Base-by-base conservation (phyloP, 495 filamentous ascomycete genomes). In the Hypoxylon lenormandii region DNA sequence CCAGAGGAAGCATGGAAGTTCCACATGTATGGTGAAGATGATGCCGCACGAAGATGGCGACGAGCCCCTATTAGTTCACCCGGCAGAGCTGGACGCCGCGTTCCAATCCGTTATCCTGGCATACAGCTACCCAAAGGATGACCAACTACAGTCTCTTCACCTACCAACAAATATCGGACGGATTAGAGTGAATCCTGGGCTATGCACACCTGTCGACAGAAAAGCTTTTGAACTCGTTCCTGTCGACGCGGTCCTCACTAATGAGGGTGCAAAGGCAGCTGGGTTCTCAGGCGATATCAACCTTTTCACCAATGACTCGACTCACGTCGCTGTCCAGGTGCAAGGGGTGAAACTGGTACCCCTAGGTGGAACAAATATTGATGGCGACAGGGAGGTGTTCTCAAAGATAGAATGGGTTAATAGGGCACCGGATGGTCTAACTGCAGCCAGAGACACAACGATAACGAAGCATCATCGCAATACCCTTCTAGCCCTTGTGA, bases 91-190 rank as follows among this genome's bases (percentile, higher is more conserved):
- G n/a, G n/a, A n/a, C n/a, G n/a, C n/a, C n/a, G n/a, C n/a, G n/a
- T n/a, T n/a, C n/a, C n/a, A n/a, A n/a, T n/a, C n/a, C n/a, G n/a
- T n/a, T n/a, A n/a, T n/a, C n/a, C 49, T 79, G 0, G 80, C 82
- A 0, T 80, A 76, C 58, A 76, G 66, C 19, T 78, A 65, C 50
- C 78, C 78, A 30, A 61, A 66, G 15, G 80, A 82, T 56, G 73
- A 65, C 5, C 18, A 55, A 4, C 66, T 81, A 3, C 67, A 71
- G 49, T 48, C 63, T 5, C 21, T 78, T 4, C 70, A 73, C 57
- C 40, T 79, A 0, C 80, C 80, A 10, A 76, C 73, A 1, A 23
- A 36, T 13, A 77, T 82, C 26, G 45, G 54, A 5, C 43, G 49
- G 7, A 72, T 77, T 22, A 60, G 51, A 1, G 55, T 78, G 53